These are phyloP conservation scores for Cytospora schulzeri DNA, from an alignment of 2,329 filamentous ascomycete species.

Conservation along the genomic window DNA sequence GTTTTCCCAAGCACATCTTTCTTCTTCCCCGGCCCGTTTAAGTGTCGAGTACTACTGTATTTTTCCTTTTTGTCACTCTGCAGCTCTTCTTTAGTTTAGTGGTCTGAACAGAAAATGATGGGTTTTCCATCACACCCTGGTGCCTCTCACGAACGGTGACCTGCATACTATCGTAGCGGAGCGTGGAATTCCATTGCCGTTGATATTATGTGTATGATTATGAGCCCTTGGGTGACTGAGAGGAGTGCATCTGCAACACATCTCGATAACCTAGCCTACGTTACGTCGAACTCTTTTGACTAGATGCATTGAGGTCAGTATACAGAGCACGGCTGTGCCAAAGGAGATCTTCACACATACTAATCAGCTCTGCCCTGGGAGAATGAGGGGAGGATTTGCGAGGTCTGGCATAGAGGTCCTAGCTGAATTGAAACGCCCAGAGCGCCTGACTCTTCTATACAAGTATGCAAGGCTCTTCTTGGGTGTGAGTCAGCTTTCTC, in stretches of 20 bases:
- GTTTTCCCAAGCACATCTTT: constrained; percentile 28
- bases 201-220: too few relatives aligned
- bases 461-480: background rate
- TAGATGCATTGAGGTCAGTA: background rate
- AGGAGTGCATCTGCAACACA: too few relatives aligned
- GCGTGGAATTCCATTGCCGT: background rate
- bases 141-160: background rate
- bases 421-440: too few relatives aligned
- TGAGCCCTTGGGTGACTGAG: too few relatives aligned
- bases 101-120: constrained; percentile 29
- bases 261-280: background rate
- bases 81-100: constrained; percentile 29
- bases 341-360: too few relatives aligned
- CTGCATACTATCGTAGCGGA: background rate
- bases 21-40: constrained; percentile 25
- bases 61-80: constrained; percentile 28
- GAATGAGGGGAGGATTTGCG: too few relatives aligned
- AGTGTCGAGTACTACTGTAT: constrained; percentile 28
- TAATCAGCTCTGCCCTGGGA: too few relatives aligned
- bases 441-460: too few relatives aligned
- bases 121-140: constrained; percentile 22
- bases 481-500: background rate
- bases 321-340: background rate
- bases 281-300: background rate
- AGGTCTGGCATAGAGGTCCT: too few relatives aligned